A percentile compares a stretch with the other conserved stretches of the same genome.
These are phyloP conservation scores for Pythium dissotocum DNA, from an alignment of 352 stramenopile genomes.

Conservation along the genomic window DNA sequence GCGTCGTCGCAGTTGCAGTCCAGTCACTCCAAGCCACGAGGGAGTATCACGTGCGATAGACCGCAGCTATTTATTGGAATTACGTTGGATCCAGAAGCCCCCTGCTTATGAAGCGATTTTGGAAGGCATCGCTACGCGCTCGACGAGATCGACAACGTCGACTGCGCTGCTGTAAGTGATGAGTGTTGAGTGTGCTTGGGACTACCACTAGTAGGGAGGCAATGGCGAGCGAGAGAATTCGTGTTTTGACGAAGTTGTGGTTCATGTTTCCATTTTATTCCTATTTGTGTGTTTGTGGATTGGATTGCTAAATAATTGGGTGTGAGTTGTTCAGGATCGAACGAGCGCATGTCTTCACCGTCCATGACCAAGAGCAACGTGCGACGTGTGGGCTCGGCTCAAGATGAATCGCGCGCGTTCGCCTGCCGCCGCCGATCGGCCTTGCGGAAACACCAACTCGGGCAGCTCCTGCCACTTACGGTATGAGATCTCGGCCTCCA, in stretches of 20 bases:
- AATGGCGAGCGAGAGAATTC: not conserved
- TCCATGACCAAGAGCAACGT: slow-evolving; percentile 54
- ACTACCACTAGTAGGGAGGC: not conserved
- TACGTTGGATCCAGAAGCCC: slow-evolving; percentile 14
- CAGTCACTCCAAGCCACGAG: slow-evolving; percentile 15
- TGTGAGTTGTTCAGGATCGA: not conserved
- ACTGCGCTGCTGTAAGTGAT: not conserved
- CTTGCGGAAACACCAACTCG: slow-evolving; percentile 56
- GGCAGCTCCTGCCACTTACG: slow-evolving; percentile 73
- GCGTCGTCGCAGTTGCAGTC: not conserved
- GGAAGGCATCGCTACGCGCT: slow-evolving; percentile 5
- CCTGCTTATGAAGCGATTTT: slow-evolving; percentile 16
- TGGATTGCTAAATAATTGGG: slow-evolving; percentile 18
- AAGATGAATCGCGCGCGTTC: slow-evolving; percentile 83
- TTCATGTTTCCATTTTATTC: slow-evolving; percentile 23
- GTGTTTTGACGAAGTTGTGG: slow-evolving; percentile 15
- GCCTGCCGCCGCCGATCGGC: slow-evolving; percentile 55
- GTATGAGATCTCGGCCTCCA: slow-evolving; percentile 64
- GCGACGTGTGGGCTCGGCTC: slow-evolving; percentile 63
- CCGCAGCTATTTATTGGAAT: slow-evolving; percentile 36
- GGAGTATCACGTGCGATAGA: slow-evolving; percentile 30
- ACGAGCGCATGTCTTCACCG: slow-evolving; percentile 28
- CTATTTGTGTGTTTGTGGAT: slow-evolving; percentile 13
- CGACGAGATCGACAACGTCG: not conserved
- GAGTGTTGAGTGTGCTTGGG: slow-evolving; percentile 1